phyloP scores from a whole-genome alignment of 768 basidiomycete species.

The Russula brevipes region DNA sequence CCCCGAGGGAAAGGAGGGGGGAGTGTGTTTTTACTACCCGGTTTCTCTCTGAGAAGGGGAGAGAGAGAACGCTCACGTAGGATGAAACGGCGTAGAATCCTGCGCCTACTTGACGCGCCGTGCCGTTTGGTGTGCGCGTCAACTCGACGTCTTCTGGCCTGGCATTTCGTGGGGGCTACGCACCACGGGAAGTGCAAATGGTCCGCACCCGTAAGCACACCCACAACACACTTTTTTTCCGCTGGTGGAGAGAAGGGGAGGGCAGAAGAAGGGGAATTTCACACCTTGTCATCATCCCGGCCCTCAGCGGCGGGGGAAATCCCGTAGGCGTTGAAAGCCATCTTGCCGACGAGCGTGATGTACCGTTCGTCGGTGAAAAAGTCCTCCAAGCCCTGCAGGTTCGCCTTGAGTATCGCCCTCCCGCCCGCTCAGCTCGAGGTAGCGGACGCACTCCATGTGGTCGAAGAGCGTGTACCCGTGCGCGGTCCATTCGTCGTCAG shows the following conservation, averaged over 20 bases:
- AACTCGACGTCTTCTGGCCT: conserved; percentile 69
- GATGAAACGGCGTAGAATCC: conserved; percentile 74
- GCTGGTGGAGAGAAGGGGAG: not conserved
- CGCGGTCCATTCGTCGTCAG: conserved; percentile 35
- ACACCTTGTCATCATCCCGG: conserved; percentile 59
- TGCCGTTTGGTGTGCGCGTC: conserved; percentile 74
- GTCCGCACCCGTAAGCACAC: not conserved
- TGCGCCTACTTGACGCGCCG: conserved; percentile 66
- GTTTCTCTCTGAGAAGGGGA: no score
- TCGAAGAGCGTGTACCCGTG: conserved; percentile 62
- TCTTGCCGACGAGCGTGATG: conserved; percentile 56
- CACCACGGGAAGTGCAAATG: not conserved
- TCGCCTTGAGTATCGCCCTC: conserved; percentile 50
- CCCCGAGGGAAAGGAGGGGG: no score
- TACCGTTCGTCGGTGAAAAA: conserved; percentile 63
- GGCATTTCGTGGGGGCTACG: conserved; percentile 46
- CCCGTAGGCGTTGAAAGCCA: conserved; percentile 74
- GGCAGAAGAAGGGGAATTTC: conserved; percentile 17
- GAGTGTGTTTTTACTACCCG: no score
- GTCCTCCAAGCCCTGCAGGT: conserved; percentile 69
- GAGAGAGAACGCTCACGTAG: conserved; percentile 42
- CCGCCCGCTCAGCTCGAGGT: conserved; percentile 48
- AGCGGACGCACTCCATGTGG: conserved; percentile 72
- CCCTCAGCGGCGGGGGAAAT: conserved; percentile 56
- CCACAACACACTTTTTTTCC: not conserved